phyloP scores from a whole-genome alignment of 371 early-diverging fungal genomes.

The Zopfochytrium polystomum region DNA sequence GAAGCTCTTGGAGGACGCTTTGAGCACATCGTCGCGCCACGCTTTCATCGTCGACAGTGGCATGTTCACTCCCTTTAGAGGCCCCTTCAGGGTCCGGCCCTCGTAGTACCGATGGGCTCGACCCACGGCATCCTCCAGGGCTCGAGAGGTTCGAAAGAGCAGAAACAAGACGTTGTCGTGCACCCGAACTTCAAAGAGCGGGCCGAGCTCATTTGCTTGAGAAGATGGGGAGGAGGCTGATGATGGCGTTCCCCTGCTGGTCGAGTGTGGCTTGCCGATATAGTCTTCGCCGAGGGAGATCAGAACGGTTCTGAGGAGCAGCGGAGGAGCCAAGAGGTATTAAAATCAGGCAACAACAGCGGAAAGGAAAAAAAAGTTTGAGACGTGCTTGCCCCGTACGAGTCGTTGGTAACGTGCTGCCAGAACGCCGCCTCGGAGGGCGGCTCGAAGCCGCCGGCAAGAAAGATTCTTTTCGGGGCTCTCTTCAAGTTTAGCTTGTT shows the following conservation, averaged over 20 bases:
- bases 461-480: slow-evolving; percentile 12
- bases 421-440: slow-evolving; percentile 1
- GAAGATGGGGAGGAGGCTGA: background rate
- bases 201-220: too few relatives aligned
- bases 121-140: slow-evolving; percentile 22
- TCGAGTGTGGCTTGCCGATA: slow-evolving; percentile 6
- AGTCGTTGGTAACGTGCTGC: slow-evolving; percentile 7
- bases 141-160: background rate
- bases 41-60: slow-evolving; percentile 17
- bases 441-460: slow-evolving; percentile 13
- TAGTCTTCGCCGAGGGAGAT: slow-evolving; percentile 16
- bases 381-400: slow-evolving; percentile 12
- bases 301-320: slow-evolving; percentile 4
- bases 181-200: too few relatives aligned
- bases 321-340: background rate
- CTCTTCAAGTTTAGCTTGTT: slow-evolving; percentile 29
- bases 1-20: background rate
- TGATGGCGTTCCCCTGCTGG: background rate
- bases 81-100: slow-evolving; percentile 40
- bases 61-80: slow-evolving; percentile 48
- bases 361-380: background rate
- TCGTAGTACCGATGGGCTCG: slow-evolving; percentile 45
- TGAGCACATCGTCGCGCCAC: slow-evolving; percentile 17
- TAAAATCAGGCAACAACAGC: background rate
- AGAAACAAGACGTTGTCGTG: background rate